Percentiles rank a stretch among this genome's conserved stretches.
Evolutionary conservation across 202 grass and related monocot species (phyloP).

Genomic region (Zizania palustris): DNA sequence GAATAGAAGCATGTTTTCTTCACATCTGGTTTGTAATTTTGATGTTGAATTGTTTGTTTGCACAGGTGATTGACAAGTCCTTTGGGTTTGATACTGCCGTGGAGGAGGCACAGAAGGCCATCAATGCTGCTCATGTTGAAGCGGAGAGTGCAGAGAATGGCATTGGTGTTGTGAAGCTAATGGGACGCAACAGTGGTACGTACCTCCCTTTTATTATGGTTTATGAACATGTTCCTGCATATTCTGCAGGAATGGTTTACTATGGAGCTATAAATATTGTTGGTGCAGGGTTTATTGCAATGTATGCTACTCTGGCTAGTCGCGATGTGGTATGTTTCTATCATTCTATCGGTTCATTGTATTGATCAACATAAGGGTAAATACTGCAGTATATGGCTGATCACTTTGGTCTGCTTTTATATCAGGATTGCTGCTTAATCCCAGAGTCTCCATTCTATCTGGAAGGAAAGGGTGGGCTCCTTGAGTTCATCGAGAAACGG

Average conservation of each 20-base stretch:
- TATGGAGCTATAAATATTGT: slow-evolving; percentile 34
- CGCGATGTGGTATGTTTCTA: slow-evolving; percentile 80
- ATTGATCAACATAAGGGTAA: neutral
- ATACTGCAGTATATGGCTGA: slow-evolving; percentile 17
- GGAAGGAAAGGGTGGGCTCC: slow-evolving; percentile 86
- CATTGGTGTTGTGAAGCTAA: slow-evolving; percentile 92
- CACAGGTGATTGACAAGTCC: slow-evolving; percentile 96
- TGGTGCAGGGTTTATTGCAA: slow-evolving; percentile 86
- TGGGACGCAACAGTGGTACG: slow-evolving; percentile 97
- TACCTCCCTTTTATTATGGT: slow-evolving; percentile 21
- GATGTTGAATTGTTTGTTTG: slow-evolving; percentile 15
- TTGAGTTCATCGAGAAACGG: slow-evolving; percentile 79
- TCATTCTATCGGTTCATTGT: neutral
- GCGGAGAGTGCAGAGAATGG: slow-evolving; percentile 93
- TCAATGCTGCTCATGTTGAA: slow-evolving; percentile 96
- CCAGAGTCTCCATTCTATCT: slow-evolving; percentile 92
- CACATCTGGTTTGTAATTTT: neutral
- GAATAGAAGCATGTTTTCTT: neutral
- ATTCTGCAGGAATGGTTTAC: slow-evolving; percentile 20
- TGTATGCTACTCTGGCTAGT: slow-evolving; percentile 97
- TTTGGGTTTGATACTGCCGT: slow-evolving; percentile 98
- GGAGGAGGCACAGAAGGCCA: slow-evolving; percentile 92
- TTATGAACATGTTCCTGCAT: slow-evolving; percentile 6
- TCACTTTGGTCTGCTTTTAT: slow-evolving; percentile 33
- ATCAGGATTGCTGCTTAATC: slow-evolving; percentile 95